Base-by-base conservation (phyloP, 78 protist genomes). In the Planoprotostelium fungivorum region DNA sequence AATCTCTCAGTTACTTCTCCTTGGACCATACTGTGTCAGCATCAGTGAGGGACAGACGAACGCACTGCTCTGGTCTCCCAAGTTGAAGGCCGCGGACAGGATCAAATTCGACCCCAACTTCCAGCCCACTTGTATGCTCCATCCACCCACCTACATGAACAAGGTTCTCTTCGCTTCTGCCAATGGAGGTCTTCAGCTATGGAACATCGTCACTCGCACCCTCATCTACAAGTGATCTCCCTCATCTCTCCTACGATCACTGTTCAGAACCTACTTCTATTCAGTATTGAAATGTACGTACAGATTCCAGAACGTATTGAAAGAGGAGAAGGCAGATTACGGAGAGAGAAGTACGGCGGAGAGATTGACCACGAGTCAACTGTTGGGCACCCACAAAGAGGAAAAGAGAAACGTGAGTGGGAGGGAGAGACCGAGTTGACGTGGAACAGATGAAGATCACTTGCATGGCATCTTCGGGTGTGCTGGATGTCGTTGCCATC, bases 61-160 rank as follows among this genome's bases (percentile, higher is more conserved):
- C 5, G 73, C 73, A 25, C 73, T 51, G 16, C 31, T 51, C 16
- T 51, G 73, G 73, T 51, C 73, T 25, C 5, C 31, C 5, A 51
- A 51, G 31, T 16, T 51, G 31, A 51, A 5, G 31, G 16, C 16
- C 73, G 16, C 5, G 31, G 73, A 16, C 31, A 51, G 31, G 5
- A 25, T 51, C 31, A 5, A 51, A 51, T 51, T 51, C 73, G 31
- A 16, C 16, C 16, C 73, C 16, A 51, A 34, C 34, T 91, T 87
- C 83, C 38, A 38, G n/a, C 85, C 87, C 28, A 89, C 95, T 83
- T 0, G 89, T 35, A 0, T 96, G 10, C 0, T 88, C 38, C 98
- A 94, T 73, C 96, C 96, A 73, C 28, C 16, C 29, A 94, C 94
- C 1, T 96, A 96, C 90, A 91, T 90, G 51, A 96, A 96, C 87